Evolutionary conservation across 495 filamentous ascomycete genomes (phyloP).

Genomic region (Penicillium manginii): DNA sequence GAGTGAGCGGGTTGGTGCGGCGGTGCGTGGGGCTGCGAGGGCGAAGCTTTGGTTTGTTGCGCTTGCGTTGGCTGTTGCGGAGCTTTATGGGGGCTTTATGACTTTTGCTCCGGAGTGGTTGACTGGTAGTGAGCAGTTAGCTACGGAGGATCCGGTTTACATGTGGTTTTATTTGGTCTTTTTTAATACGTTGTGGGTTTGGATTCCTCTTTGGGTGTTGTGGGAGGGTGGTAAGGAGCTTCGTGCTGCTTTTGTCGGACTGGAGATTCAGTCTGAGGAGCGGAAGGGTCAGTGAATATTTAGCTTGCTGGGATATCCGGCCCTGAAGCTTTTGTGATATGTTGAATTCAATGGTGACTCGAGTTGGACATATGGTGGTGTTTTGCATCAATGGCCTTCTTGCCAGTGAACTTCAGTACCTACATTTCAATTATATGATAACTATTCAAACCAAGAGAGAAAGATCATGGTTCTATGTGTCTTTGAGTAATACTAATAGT

Average conservation of each 20-base stretch:
- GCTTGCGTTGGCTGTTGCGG: constrained; percentile 81
- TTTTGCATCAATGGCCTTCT: too few relatives aligned
- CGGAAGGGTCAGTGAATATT: constrained; percentile 17
- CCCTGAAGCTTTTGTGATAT: too few relatives aligned
- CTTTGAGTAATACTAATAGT: too few relatives aligned
- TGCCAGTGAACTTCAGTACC: too few relatives aligned
- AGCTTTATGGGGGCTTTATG: constrained; percentile 96
- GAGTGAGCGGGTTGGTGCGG: constrained; percentile 21
- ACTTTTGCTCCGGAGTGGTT: constrained; percentile 97
- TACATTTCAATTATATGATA: too few relatives aligned
- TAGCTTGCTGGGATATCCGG: too few relatives aligned
- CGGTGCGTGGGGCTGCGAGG: constrained; percentile 42
- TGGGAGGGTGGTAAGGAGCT: constrained; percentile 67
- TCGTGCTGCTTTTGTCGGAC: constrained; percentile 54
- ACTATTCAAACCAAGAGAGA: too few relatives aligned
- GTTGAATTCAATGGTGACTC: too few relatives aligned
- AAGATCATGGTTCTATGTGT: too few relatives aligned
- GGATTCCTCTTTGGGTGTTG: constrained; percentile 76
- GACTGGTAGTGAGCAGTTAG: constrained; percentile 72
- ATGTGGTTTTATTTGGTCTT: constrained; percentile 86
- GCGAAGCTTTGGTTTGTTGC: constrained; percentile 70
- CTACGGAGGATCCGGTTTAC: constrained; percentile 83
- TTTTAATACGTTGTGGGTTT: constrained; percentile 92
- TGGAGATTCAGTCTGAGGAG: constrained; percentile 17
- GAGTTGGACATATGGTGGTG: too few relatives aligned